These are phyloP conservation scores for Heliamphora pulchella DNA, from an alignment of 179 eudicot species.

Conservation along the genomic window DNA sequence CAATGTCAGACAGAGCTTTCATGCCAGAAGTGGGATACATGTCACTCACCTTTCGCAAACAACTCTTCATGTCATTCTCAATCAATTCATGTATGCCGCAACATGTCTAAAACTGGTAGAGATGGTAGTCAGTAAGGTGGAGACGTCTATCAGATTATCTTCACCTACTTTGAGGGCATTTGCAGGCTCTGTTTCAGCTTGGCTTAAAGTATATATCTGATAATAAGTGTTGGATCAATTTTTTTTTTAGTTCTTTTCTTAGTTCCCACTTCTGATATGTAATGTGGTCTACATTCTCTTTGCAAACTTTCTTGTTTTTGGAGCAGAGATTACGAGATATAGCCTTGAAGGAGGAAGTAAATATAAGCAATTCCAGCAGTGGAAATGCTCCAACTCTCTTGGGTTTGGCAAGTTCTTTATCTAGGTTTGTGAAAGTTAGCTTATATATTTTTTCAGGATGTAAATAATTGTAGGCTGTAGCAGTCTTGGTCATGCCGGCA, in stretches of 20 bases:
- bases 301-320: conserved; percentile 14
- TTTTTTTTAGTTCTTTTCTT: conserved; percentile 11
- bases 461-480: not conserved
- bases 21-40: conserved; percentile 50
- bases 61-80: conserved; percentile 58
- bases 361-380: conserved; percentile 31
- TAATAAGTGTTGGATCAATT: not conserved
- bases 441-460: not conserved
- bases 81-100: conserved; percentile 68
- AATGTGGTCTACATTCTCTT: conserved; percentile 1
- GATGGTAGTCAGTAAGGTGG: conserved; percentile 33
- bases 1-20: conserved; percentile 32
- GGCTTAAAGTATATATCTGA: conserved; percentile 54
- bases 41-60: conserved; percentile 61
- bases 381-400: conserved; percentile 59
- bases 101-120: conserved; percentile 70
- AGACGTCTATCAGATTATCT: conserved; percentile 33
- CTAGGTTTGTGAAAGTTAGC: conserved; percentile 52
- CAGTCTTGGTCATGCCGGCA: not conserved
- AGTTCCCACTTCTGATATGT: conserved; percentile 2
- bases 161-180: conserved; percentile 85
- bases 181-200: conserved; percentile 49
- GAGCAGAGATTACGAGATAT: conserved; percentile 67
- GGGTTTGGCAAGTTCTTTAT: conserved; percentile 76
- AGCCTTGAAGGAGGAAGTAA: conserved; percentile 76